Evolutionary conservation across 345 rosid species (phyloP).

Genomic region (Hypericum androsaemum): DNA sequence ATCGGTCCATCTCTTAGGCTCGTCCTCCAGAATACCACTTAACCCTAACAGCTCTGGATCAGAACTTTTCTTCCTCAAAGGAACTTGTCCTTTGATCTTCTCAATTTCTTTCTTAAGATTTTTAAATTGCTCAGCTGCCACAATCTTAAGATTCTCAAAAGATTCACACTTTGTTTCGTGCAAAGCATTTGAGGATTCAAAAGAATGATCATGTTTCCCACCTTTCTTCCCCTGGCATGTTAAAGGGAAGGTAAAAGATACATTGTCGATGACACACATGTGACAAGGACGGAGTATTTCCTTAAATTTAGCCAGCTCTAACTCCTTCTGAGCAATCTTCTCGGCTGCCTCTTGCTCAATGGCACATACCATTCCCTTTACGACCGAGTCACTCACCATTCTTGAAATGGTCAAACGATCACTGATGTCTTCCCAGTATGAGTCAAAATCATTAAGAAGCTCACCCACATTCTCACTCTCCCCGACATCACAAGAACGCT

Average conservation of each 20-base stretch:
- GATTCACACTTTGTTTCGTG: slow-evolving; percentile 14
- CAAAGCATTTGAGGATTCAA: too few species aligned
- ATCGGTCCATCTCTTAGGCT: slow-evolving; percentile 22
- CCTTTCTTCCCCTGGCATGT: too few species aligned
- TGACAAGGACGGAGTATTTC: slow-evolving; percentile 28
- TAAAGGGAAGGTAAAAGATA: too few species aligned
- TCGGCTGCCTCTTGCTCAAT: slow-evolving; percentile 58
- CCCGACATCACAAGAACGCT: slow-evolving; percentile 13
- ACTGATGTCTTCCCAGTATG: slow-evolving; percentile 46
- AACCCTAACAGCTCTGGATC: slow-evolving; percentile 33
- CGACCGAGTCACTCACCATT: slow-evolving; percentile 65
- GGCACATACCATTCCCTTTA: slow-evolving; percentile 43
- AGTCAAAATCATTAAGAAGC: slow-evolving; percentile 51
- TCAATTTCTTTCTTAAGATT: slow-evolving; percentile 52
- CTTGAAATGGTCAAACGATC: slow-evolving; percentile 55
- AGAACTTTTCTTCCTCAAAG: slow-evolving; percentile 23
- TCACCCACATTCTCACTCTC: slow-evolving; percentile 41
- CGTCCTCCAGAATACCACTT: slow-evolving; percentile 34
- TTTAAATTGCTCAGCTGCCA: slow-evolving; percentile 37
- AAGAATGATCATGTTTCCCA: too few species aligned
- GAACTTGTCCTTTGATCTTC: slow-evolving; percentile 27
- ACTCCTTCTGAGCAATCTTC: slow-evolving; percentile 51
- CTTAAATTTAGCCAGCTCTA: slow-evolving; percentile 44
- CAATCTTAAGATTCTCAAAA: slow-evolving; percentile 25
- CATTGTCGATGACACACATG: too few species aligned